Percentiles rank a stretch among this genome's conserved stretches.
These are phyloP conservation scores for Magnaporthiopsis incrustans DNA, from an alignment of 2,329 filamentous ascomycete species.

Conservation along the genomic window DNA sequence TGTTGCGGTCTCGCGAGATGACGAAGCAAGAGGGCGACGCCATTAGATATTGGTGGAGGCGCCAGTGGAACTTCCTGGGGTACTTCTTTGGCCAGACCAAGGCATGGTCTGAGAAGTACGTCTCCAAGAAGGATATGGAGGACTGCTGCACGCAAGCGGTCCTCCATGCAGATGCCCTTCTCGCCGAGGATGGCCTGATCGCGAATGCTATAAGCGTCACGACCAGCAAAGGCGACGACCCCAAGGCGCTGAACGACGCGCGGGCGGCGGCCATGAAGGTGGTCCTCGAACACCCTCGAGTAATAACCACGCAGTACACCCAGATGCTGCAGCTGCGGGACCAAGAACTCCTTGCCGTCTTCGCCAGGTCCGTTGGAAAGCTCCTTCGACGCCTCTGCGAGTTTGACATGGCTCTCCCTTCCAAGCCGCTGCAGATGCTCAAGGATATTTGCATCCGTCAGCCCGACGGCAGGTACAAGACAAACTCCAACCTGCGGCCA, in stretches of 20 bases:
- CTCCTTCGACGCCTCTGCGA: constrained; percentile 75
- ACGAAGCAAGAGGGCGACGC: constrained; percentile 54
- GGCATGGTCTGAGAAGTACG: constrained; percentile 62
- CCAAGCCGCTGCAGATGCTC: constrained; percentile 36
- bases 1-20: constrained; percentile 47
- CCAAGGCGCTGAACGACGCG: constrained; percentile 11
- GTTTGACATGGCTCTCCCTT: constrained; percentile 62
- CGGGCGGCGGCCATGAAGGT: constrained; percentile 32
- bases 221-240: constrained; percentile 11
- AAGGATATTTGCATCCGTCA: constrained; percentile 44
- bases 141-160: constrained; percentile 93
- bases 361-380: constrained; percentile 76
- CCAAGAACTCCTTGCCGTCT: constrained; percentile 71
- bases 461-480: constrained; percentile 44
- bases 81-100: constrained; percentile 79
- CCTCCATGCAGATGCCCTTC: constrained; percentile 80
- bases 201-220: constrained; percentile 52
- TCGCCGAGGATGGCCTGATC: constrained; percentile 79
- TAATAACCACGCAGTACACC: constrained; percentile 60
- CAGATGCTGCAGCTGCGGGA: constrained; percentile 90
- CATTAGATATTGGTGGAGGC: constrained; percentile 73
- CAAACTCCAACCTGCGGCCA: constrained; percentile 71
- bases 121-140: constrained; percentile 73
- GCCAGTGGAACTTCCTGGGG: constrained; percentile 73
- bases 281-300: constrained; percentile 57